Evolutionary conservation across 306 rosid species (phyloP), one percentile per base, ranked within the genome.

Genomic region (Notholithocarpus densiflorus): DNA sequence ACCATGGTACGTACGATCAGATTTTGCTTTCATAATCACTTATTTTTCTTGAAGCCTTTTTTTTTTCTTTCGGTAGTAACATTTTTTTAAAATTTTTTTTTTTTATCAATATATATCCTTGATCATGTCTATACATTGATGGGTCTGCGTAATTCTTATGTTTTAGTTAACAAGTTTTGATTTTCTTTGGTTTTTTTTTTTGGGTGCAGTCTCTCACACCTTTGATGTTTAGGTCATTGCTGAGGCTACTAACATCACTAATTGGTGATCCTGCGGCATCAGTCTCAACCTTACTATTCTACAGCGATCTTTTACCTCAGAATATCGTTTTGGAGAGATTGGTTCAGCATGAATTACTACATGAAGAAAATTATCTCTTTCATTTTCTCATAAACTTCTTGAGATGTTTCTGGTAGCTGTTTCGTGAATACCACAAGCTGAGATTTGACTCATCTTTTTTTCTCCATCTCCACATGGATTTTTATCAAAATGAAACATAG

Each of bases 291-390:
- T 59, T 89, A 64, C 83, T 89, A 7, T 89, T 80, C 73, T 86
- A 90, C 84, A 81, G 96, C 14, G 87, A 88, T 60, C 89, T 92
- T 82, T 77, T 92, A 1, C 97, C 96, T 73, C 91, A 81, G 75
- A 82, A 82, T 69, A 45, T 64, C 68, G 34, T 83, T 52, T 77
- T 87, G 13, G 51, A 83, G 59, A 86, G 97, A 86, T 24, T 90
- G 83, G 92, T 90, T 54, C 87, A 86, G 0, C 90, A 82, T 4
- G 91, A 92, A 40, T 71, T 92, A 72, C 93, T 89, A 1, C 80
- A 86, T 45, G 80, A 55, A 21, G 91, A 90, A 13, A 89, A 89
- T 75, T 81, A 82, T 56, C 62, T 90, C 32, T 92, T 90, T 88
- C 88, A 82, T 80, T 88, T 90, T 61, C 83, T 90, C 19, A 76